Evolutionary conservation across 176 grass and related monocot genomes (phyloP), one percentile per base, ranked within the genome.

Genomic region (Oryza nivara): DNA sequence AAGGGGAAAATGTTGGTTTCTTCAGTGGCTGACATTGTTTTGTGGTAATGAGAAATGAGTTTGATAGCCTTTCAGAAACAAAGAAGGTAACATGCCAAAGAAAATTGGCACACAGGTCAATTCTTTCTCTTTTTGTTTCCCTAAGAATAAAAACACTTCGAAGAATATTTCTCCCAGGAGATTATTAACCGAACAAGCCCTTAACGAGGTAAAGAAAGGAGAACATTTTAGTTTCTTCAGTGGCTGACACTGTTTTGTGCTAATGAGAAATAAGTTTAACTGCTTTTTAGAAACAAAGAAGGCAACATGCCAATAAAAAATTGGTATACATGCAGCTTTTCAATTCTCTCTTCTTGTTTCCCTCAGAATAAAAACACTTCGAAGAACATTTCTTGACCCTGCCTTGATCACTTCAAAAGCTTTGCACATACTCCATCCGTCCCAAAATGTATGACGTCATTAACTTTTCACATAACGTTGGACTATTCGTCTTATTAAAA

Each of bases 371-470:
- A 51, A 51, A 14, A 3, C 28, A 36, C 35, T 36, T 36, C 35
- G 35, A 36, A 36, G 12, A 5, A 15, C 3, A 51, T 16, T 51
- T 16, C 48, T 51, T 16, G 10, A 51, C 14, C 12, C 48, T 16
- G 14, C 48, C 3, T 0, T 51, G 48, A 51, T 13, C 48, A 16
- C 48, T 51, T 15, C 4, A 51, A 51, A 51, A 16, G 3, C 48
- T 51, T 51, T 51, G 13, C 15, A 51, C 48, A 51, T 51, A 36
- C 3, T 36, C 35, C 35, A 36, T 36, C 35, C 35, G 35, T 36
- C 4, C 0, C 30, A 32, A 32, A 32, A 32, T 32, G 0, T 32
- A 32, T 32, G 30, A 32, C 30, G 0, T 32, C 0, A 0, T 32
- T 32, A 32, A 32, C 0, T 32, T 32, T 32, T 32, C 0, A 0